Percentiles rank a stretch among this genome's conserved stretches.
Conservation (phyloP, 1,284 basidiomycete species). For the Salmacisia buchloeana region DNA sequence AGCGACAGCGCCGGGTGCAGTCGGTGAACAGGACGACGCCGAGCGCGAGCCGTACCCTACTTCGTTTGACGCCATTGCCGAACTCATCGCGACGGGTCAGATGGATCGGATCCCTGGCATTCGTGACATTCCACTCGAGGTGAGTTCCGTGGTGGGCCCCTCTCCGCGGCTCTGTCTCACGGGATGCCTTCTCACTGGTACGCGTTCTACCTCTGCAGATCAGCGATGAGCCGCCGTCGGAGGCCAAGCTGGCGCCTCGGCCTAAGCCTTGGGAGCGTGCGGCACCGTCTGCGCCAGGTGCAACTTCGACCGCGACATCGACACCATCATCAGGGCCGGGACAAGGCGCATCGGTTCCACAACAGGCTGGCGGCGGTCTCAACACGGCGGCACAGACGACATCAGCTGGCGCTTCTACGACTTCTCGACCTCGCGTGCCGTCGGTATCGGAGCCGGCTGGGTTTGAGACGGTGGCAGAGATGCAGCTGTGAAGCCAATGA, state of each 20-base stretch:
- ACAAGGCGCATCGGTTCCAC: too few relatives aligned
- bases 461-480: too few relatives aligned
- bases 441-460: too few relatives aligned
- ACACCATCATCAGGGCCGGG: too few relatives aligned
- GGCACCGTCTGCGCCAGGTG: too few relatives aligned
- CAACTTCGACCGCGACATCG: too few relatives aligned
- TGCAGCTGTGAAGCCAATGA: too few relatives aligned
- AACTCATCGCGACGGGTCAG: conserved; percentile 45
- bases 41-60: conserved; percentile 34
- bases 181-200: background rate
- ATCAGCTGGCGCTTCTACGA: too few relatives aligned
- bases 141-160: too few relatives aligned
- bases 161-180: background rate
- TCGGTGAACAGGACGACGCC: background rate
- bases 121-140: conserved; percentile 41
- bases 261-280: conserved; percentile 7
- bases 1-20: background rate
- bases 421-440: too few relatives aligned
- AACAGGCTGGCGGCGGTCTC: too few relatives aligned
- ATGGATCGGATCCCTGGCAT: conserved; percentile 46
- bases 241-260: background rate
- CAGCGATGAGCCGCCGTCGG: conserved; percentile 3
- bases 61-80: conserved; percentile 45
- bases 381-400: too few relatives aligned
- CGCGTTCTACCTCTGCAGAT: background rate